These are phyloP conservation scores for Crotalaria pallida DNA, from an alignment of 306 rosid species.

Conservation along the genomic window DNA sequence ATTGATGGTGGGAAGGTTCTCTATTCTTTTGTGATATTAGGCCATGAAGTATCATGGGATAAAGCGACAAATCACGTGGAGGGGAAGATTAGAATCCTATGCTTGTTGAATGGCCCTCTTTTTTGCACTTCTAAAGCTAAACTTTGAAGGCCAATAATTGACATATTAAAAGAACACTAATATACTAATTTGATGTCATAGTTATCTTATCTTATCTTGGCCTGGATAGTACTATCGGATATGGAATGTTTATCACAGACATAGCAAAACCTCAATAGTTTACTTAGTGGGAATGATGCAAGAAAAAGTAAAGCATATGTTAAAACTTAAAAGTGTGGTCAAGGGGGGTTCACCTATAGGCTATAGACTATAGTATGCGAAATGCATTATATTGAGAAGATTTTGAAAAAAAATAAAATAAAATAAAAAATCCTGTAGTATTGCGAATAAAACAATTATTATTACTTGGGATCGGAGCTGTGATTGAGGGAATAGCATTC, in stretches of 20 bases:
- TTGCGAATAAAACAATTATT: conserved; percentile 15
- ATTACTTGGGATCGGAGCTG: conserved; percentile 43
- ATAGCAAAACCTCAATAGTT: conserved; percentile 13
- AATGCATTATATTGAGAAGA: too few relatives aligned
- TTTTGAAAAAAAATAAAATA: too few relatives aligned
- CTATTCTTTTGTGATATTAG: conserved; percentile 22
- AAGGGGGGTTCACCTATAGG: conserved; percentile 36
- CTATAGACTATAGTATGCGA: too few relatives aligned
- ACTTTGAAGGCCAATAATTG: conserved; percentile 61
- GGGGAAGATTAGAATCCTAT: conserved; percentile 63
- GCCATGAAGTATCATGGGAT: conserved; percentile 14
- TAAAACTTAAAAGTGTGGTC: background rate
- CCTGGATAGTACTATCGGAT: background rate
- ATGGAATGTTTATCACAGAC: conserved; percentile 29
- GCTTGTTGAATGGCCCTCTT: conserved; percentile 47
- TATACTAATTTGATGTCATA: background rate
- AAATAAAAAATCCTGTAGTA: too few relatives aligned
- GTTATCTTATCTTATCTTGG: conserved; percentile 20
- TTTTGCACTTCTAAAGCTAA: conserved; percentile 20
- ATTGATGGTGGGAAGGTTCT: conserved; percentile 39
- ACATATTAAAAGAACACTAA: background rate
- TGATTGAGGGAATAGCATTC: conserved; percentile 22
- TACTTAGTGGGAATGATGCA: conserved; percentile 22
- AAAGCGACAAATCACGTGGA: conserved; percentile 59
- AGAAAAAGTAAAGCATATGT: conserved; percentile 11